phyloP scores from a whole-genome alignment of 148 eudicot species.

The Tetragonia tetragonoides region DNA sequence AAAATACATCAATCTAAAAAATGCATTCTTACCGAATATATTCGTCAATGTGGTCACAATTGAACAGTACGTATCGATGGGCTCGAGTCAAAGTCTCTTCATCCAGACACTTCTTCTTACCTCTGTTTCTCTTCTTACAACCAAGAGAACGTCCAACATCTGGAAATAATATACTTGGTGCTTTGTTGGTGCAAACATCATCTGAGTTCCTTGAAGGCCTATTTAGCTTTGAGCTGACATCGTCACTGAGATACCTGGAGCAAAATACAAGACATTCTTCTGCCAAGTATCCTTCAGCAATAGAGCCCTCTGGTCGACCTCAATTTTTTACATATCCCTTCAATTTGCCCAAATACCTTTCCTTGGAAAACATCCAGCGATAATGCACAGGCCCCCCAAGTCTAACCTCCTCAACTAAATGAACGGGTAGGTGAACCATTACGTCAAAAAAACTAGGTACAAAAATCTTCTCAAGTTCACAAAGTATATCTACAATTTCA shows the following conservation, averaged over 20 bases:
- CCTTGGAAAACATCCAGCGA: conserved; percentile 26
- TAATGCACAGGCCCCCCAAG: neutral
- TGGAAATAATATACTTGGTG: neutral
- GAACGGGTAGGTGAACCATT: neutral
- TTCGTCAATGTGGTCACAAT: conserved; percentile 15
- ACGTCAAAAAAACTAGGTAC: neutral
- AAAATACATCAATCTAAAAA: too few species aligned
- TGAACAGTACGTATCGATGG: conserved; percentile 12
- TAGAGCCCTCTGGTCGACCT: conserved; percentile 25
- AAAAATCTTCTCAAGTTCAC: neutral
- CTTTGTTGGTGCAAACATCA: neutral
- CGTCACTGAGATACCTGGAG: conserved; percentile 15
- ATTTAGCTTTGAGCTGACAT: conserved; percentile 14
- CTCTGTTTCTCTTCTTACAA: neutral
- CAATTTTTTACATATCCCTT: conserved; percentile 20
- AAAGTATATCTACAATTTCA: neutral
- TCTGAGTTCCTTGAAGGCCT: conserved; percentile 3
- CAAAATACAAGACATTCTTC: conserved; percentile 28
- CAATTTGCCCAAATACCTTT: conserved; percentile 17
- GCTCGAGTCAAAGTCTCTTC: conserved; percentile 2
- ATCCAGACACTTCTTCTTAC: neutral
- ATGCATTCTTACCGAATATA: neutral
- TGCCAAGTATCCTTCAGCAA: conserved; percentile 15
- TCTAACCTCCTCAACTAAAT: neutral
- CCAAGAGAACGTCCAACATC: conserved; percentile 15